Conservation (phyloP, 495 filamentous ascomycete genomes). For the Collariella sp. region DNA sequence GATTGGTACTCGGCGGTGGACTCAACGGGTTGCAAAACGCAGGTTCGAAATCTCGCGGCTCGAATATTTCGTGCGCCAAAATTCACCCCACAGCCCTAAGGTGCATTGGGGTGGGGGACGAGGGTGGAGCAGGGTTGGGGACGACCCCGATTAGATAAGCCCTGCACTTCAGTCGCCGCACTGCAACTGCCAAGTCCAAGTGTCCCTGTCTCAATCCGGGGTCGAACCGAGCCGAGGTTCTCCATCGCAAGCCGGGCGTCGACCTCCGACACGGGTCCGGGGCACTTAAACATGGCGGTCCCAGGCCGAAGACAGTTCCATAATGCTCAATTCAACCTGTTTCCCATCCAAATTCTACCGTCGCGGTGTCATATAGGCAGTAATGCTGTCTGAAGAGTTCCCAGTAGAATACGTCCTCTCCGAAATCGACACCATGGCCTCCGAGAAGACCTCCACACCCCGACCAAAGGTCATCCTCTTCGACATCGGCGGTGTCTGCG, state of each 20-base stretch:
- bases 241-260: neutral
- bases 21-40: conserved; percentile 27
- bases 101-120: conserved; percentile 16
- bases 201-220: neutral
- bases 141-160: conserved; percentile 9
- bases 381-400: conserved; percentile 17
- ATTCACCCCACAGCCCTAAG: conserved; percentile 31
- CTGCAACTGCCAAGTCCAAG: too few species aligned
- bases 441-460: too few species aligned
- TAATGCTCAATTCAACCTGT: neutral
- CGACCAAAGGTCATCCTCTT: conserved; percentile 77
- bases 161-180: too few species aligned
- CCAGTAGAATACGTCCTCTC: conserved; percentile 22
- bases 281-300: neutral
- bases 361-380: neutral
- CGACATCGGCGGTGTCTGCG: conserved; percentile 95
- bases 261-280: neutral
- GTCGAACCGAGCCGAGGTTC: conserved; percentile 21
- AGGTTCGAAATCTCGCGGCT: conserved; percentile 20
- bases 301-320: neutral
- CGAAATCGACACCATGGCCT: conserved; percentile 21
- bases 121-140: conserved; percentile 17
- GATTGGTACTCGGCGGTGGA: conserved; percentile 24
- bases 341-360: neutral
- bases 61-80: conserved; percentile 28